Conservation (phyloP, 495 filamentous ascomycete genomes). For the Lasiosphaeria miniovina region DNA sequence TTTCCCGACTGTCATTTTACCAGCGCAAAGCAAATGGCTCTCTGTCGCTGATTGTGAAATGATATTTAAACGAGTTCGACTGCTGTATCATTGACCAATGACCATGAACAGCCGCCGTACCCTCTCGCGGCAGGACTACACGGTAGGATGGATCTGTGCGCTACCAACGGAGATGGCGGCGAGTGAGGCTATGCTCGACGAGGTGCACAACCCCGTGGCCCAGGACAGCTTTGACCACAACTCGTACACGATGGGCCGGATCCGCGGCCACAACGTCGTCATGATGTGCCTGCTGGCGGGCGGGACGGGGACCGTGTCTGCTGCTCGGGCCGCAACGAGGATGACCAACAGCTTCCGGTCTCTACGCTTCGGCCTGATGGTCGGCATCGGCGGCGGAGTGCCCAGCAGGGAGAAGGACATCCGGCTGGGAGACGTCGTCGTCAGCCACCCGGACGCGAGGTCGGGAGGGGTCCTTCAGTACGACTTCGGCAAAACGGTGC, state of each 20-base stretch:
- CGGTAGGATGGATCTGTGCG: slow-evolving; percentile 51
- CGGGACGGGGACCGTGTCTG: slow-evolving; percentile 30
- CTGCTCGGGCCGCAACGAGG: slow-evolving; percentile 30
- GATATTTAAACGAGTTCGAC: too few species aligned
- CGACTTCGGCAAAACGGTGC: slow-evolving; percentile 26
- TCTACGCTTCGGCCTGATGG: slow-evolving; percentile 42
- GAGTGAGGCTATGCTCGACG: slow-evolving; percentile 46
- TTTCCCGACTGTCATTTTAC: too few species aligned
- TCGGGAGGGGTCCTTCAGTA: slow-evolving; percentile 28
- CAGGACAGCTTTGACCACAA: slow-evolving; percentile 21
- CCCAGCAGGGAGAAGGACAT: slow-evolving; percentile 34
- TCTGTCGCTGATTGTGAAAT: too few species aligned
- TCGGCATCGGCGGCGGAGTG: slow-evolving; percentile 47
- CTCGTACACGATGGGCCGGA: slow-evolving; percentile 40
- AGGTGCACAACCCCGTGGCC: slow-evolving; percentile 31
- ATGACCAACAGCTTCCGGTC: slow-evolving; percentile 40
- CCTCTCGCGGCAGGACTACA: slow-evolving; percentile 31
- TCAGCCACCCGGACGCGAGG: slow-evolving; percentile 14
- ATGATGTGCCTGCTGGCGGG: slow-evolving; percentile 38
- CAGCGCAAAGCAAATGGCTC: too few species aligned
- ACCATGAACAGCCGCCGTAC: too few species aligned
- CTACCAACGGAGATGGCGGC: slow-evolving; percentile 44
- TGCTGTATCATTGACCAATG: too few species aligned
- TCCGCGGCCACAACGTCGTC: slow-evolving; percentile 44
- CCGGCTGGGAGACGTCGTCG: slow-evolving; percentile 26